Evolutionary conservation across 441 rosid species (phyloP).

Genomic region (Francoa sonchifolia): DNA sequence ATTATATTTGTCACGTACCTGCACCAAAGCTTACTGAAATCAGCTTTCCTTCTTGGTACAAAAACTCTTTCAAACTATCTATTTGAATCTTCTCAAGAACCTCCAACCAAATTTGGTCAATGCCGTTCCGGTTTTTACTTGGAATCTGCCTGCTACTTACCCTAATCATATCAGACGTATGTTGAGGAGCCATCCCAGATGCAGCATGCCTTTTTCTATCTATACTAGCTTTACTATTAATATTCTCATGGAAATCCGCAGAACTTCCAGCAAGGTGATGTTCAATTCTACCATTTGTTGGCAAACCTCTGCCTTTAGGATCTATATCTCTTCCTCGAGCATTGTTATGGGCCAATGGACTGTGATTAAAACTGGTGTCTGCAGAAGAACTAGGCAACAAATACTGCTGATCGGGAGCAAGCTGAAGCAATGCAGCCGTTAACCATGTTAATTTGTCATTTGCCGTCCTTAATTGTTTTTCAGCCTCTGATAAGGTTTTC

Average conservation of each 20-base stretch:
- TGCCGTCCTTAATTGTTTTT: conserved; percentile 79
- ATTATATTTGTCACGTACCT: too few relatives aligned
- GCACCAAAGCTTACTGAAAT: conserved; percentile 71
- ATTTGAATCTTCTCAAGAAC: conserved; percentile 58
- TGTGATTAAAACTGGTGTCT: conserved; percentile 59
- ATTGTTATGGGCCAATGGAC: conserved; percentile 34
- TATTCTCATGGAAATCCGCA: conserved; percentile 24
- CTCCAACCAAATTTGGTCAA: conserved; percentile 79
- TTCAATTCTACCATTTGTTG: conserved; percentile 24
- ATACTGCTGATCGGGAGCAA: conserved; percentile 94
- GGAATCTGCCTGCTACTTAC: conserved; percentile 25
- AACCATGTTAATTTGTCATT: conserved; percentile 92
- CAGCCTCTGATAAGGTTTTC: conserved; percentile 92
- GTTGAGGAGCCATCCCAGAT: conserved; percentile 29
- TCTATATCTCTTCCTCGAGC: conserved; percentile 23
- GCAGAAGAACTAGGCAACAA: conserved; percentile 62
- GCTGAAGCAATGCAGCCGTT: conserved; percentile 91
- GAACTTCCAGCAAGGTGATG: conserved; percentile 24
- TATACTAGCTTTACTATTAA: conserved; percentile 13
- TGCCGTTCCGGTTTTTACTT: conserved; percentile 27
- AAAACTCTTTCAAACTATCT: conserved; percentile 49
- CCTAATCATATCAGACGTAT: conserved; percentile 22
- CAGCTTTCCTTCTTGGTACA: conserved; percentile 76
- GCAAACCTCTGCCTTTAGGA: conserved; percentile 23
- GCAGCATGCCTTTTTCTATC: conserved; percentile 34